Evolutionary conservation across 345 rosid genomes (phyloP).

Genomic region (Euphorbia lathyris): DNA sequence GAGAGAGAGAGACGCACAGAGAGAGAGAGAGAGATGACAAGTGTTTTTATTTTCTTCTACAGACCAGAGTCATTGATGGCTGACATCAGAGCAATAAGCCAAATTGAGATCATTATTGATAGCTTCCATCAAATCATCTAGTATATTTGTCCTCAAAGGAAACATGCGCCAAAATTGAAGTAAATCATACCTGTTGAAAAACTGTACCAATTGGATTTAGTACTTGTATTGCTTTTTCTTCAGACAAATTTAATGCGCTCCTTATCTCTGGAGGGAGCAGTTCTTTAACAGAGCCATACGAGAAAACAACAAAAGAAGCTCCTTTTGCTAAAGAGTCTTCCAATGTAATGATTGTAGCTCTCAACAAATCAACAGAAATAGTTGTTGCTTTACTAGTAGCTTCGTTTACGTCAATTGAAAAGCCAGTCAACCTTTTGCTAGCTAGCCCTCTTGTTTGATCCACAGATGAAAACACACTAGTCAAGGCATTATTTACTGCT

Average conservation of each 20-base stretch:
- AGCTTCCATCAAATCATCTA: not conserved
- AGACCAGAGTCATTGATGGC: not conserved
- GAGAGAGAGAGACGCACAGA: not conserved
- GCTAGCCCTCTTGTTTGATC: conserved; percentile 59
- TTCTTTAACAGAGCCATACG: conserved; percentile 68
- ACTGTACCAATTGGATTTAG: conserved; percentile 58
- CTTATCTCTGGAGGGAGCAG: conserved; percentile 67
- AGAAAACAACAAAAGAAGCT: conserved; percentile 56
- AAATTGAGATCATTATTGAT: not conserved
- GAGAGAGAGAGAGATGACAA: not conserved
- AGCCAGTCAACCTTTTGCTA: conserved; percentile 40
- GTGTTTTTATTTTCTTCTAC: conserved; percentile 6
- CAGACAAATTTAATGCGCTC: conserved; percentile 55
- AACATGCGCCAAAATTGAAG: conserved; percentile 12
- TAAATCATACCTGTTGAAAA: conserved; percentile 59
- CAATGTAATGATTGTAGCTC: conserved; percentile 52
- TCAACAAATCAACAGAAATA: conserved; percentile 57
- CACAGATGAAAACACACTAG: conserved; percentile 40
- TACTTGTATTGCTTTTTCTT: conserved; percentile 52
- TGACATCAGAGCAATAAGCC: conserved; percentile 8
- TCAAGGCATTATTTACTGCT: conserved; percentile 49
- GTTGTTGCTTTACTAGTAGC: conserved; percentile 50
- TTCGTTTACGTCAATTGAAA: conserved; percentile 56
- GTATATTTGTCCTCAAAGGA: conserved; percentile 3
- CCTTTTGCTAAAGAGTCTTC: conserved; percentile 68